A percentile compares a stretch with the other conserved stretches of the same genome.
phyloP scores from a whole-genome alignment of 768 basidiomycete genomes.

The Tremella yokohamensis region DNA sequence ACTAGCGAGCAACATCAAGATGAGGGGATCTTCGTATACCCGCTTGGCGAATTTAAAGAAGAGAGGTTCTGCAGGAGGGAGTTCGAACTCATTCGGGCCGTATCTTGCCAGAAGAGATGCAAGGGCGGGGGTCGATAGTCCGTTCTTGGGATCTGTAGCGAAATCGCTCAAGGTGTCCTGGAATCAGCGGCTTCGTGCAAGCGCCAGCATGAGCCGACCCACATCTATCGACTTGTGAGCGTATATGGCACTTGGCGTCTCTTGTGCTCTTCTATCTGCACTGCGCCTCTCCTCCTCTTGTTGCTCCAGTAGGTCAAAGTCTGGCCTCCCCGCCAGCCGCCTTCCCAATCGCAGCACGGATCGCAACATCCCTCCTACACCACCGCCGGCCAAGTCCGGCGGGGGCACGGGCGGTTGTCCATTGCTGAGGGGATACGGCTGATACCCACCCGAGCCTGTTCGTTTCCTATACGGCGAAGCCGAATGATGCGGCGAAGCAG shows the following conservation, averaged over 20 bases:
- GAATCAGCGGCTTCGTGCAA: no score
- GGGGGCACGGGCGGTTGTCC: neutral
- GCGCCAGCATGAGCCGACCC: neutral
- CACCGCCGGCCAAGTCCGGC: neutral
- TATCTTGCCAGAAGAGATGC: constrained; percentile 63
- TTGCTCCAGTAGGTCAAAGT: constrained; percentile 22
- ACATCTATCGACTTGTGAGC: constrained; percentile 44
- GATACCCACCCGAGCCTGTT: neutral
- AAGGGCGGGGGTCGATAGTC: constrained; percentile 65
- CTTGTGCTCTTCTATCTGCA: constrained; percentile 26
- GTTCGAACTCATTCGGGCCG: constrained; percentile 93
- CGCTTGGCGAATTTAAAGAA: constrained; percentile 87
- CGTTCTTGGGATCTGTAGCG: constrained; percentile 61
- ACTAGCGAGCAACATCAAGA: constrained; percentile 83
- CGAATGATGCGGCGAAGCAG: no score
- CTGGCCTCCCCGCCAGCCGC: constrained; percentile 22
- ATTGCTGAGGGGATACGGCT: constrained; percentile 4
- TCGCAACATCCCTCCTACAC: constrained; percentile 8
- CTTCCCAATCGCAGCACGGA: constrained; percentile 20
- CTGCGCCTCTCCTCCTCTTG: constrained; percentile 17
- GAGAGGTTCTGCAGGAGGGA: constrained; percentile 72
- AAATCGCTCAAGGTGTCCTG: constrained; percentile 74
- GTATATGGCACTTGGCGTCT: constrained; percentile 48
- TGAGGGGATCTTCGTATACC: constrained; percentile 91
- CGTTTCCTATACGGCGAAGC: constrained; percentile 14